These are phyloP conservation scores for Diaporthe batatas DNA, from an alignment of 2,329 filamentous ascomycete genomes.

Conservation along the genomic window DNA sequence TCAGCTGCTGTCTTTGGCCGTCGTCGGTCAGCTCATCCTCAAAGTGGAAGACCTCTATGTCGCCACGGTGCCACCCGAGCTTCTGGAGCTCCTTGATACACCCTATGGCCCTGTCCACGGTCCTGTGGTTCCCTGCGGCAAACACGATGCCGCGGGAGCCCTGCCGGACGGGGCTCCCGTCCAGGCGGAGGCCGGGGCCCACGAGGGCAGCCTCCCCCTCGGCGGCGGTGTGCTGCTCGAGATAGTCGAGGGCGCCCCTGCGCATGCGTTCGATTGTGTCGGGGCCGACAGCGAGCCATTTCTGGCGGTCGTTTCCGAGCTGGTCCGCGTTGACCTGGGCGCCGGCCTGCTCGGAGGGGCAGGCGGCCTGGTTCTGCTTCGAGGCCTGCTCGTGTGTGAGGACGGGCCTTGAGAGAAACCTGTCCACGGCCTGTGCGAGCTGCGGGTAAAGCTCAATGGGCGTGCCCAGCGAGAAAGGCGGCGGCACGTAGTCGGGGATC, in stretches of 20 bases:
- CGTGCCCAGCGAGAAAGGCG: conserved; percentile 1
- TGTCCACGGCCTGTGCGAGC: conserved; percentile 22
- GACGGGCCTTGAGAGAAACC: conserved; percentile 37
- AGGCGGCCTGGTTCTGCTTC: conserved; percentile 37
- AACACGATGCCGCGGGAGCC: conserved; percentile 40
- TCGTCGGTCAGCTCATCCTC: conserved; percentile 40
- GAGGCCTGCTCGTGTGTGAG: conserved; percentile 37
- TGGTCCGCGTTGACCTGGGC: conserved; percentile 41
- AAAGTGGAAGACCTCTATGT: conserved; percentile 41
- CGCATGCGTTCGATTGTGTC: conserved; percentile 32
- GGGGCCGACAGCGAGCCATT: conserved; percentile 32
- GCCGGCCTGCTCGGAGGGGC: conserved; percentile 34
- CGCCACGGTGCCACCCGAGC: conserved; percentile 39
- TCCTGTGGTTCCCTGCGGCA: conserved; percentile 39
- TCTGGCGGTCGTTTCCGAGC: conserved; percentile 34
- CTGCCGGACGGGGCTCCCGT: conserved; percentile 6
- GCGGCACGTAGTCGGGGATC: not conserved
- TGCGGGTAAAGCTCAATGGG: conserved; percentile 26
- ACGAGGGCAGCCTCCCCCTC: conserved; percentile 34
- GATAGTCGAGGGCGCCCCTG: conserved; percentile 30
- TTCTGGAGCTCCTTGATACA: conserved; percentile 38
- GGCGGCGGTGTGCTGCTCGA: conserved; percentile 22
- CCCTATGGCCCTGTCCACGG: conserved; percentile 33
- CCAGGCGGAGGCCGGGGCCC: conserved; percentile 31
- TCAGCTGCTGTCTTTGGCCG: conserved; percentile 25